Base-by-base conservation (phyloP, 1,139 yeast genomes). In the Sugiyamaella castrensis region DNA sequence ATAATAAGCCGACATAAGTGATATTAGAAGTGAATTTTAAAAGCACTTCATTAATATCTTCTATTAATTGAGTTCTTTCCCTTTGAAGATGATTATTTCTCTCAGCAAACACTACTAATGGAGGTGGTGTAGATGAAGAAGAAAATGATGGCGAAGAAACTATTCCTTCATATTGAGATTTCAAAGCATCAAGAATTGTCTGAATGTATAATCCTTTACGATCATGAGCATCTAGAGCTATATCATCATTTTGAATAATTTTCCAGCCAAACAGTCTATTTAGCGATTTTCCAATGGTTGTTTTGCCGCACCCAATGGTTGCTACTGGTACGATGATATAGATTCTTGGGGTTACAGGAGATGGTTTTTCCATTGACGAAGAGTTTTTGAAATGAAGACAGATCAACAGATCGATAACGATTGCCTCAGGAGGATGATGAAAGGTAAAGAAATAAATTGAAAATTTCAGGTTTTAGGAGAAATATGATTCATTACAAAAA, bases 241-340 rank as follows among this genome's bases (percentile, higher is more conserved):
- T 49, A 32, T 53, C 53, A 67, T 87, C 96, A 63, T 85, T 87
- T 61, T 86, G 94, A 12, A 87, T 73, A 57, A 81, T 83, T 0
- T 75, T 79, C 82, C 92, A 81, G 0, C 69, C 65, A 50, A 72
- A 84, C 19, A 87, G 58, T 8, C 72, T 64, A 0, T 63, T 58
- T 40, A 88, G 66, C 0, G 87, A 79, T 47, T 76, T 65, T 8
- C 87, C 79, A 0, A 84, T 76, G 0, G 95, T 86, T 0, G 95
- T 87, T 62, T 88, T 88, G 11, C 96, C 96, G 64, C 95, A 86
- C 0, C 95, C 96, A 43, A 87, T 80, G 0, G 94, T 84, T 0
- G 95, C 87, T 16, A 88, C 76, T 0, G 96, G 89, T 1, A 87
- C 75, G 1, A 88, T 57, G 0, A 85, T 73, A 60, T 80, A 86